Conservation (phyloP, 2,329 filamentous ascomycete genomes). For the Trichoderma aggressivum region DNA sequence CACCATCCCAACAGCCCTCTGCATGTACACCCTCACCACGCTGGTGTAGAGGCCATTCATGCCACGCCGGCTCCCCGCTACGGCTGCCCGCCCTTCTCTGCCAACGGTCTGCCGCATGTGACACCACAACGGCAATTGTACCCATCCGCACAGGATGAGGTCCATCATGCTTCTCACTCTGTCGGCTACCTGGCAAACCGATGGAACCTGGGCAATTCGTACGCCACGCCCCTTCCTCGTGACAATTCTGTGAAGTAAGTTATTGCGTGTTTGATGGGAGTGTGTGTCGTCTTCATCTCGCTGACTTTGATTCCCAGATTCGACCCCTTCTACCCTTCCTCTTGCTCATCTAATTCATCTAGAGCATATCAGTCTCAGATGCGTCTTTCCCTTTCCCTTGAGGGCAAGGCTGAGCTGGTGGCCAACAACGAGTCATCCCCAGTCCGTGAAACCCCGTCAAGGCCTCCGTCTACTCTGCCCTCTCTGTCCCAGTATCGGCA, state of each 20-base stretch:
- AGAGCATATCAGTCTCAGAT: constrained; percentile 51
- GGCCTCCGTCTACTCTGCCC: constrained; percentile 46
- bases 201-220: constrained; percentile 52
- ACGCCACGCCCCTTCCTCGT: constrained; percentile 44
- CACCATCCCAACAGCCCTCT: constrained; percentile 28
- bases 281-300: neutral
- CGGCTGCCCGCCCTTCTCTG: neutral
- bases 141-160: constrained; percentile 29
- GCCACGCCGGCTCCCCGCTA: constrained; percentile 25
- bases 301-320: constrained; percentile 31
- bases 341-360: constrained; percentile 41
- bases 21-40: constrained; percentile 22
- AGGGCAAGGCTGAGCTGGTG: constrained; percentile 86
- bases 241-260: constrained; percentile 48
- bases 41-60: constrained; percentile 25
- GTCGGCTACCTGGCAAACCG: constrained; percentile 54
- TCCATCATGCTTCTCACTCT: constrained; percentile 37
- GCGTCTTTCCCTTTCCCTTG: constrained; percentile 77
- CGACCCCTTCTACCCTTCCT: constrained; percentile 43
- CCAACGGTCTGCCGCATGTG: constrained; percentile 15
- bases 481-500: constrained; percentile 47
- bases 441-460: constrained; percentile 48
- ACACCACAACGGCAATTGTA: constrained; percentile 27
- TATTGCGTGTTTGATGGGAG: neutral
- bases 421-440: constrained; percentile 67